Percentiles rank a stretch among this genome's conserved stretches.
These are phyloP conservation scores for Botrytis tulipae DNA, from an alignment of 2,329 filamentous ascomycete genomes.

Conservation along the genomic window DNA sequence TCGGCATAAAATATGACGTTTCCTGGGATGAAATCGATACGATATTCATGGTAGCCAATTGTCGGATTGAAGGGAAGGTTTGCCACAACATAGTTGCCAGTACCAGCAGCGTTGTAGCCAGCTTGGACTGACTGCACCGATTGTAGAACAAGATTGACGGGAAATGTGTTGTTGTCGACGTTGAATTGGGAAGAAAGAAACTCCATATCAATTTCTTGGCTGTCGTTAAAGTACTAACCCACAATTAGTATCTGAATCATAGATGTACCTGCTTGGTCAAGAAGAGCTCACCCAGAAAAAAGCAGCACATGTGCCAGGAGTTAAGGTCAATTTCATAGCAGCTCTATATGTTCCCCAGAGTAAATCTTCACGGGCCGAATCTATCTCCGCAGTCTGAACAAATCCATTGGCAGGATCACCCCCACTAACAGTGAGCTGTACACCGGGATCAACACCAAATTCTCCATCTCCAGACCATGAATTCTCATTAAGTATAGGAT, in stretches of 20 bases:
- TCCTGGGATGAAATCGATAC: conserved; percentile 68
- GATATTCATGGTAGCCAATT: conserved; percentile 69
- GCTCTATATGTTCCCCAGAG: conserved; percentile 68
- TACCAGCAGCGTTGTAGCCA: conserved; percentile 62
- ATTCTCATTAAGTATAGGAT: conserved; percentile 45
- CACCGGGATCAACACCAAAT: conserved; percentile 48
- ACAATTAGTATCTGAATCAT: conserved; percentile 13
- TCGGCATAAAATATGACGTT: conserved; percentile 70
- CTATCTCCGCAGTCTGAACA: conserved; percentile 63
- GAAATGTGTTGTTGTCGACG: conserved; percentile 48
- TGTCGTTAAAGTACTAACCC: conserved; percentile 70
- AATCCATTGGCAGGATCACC: conserved; percentile 47
- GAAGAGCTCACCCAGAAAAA: conserved; percentile 69
- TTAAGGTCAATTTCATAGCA: conserved; percentile 55
- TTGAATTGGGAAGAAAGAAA: conserved; percentile 69
- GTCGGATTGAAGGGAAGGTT: conserved; percentile 66
- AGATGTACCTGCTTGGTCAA: background rate
- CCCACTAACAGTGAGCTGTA: conserved; percentile 55
- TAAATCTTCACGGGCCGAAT: conserved; percentile 59
- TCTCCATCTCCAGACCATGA: conserved; percentile 47
- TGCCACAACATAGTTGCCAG: conserved; percentile 55
- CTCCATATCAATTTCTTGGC: conserved; percentile 79
- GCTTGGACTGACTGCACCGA: conserved; percentile 56
- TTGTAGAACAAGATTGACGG: conserved; percentile 74
- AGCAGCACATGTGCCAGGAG: conserved; percentile 61